Evolutionary conservation across 805 yeast species (phyloP).

Genomic region (Tetrapisispora taiwanensis): DNA sequence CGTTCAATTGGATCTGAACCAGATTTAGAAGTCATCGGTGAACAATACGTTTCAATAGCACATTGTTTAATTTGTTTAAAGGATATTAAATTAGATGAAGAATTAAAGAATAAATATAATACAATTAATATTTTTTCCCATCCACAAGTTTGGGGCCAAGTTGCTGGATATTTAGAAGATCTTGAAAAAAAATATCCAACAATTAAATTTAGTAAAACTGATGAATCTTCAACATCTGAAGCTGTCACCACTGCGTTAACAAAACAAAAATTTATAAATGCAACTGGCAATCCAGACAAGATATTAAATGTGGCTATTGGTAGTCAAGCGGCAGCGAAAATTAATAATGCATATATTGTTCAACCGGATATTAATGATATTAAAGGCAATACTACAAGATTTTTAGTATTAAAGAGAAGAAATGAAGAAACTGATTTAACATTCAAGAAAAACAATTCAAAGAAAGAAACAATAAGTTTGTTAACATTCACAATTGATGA

Average conservation of each 20-base stretch:
- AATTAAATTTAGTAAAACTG: conserved; percentile 39
- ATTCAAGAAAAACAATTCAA: background rate
- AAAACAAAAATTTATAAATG: conserved; percentile 14
- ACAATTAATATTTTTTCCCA: conserved; percentile 70
- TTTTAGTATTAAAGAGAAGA: conserved; percentile 50
- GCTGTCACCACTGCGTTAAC: conserved; percentile 61
- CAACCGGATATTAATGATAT: conserved; percentile 57
- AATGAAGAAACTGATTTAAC: background rate
- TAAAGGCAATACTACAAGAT: conserved; percentile 73
- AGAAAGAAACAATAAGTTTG: conserved; percentile 34
- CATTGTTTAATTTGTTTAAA: conserved; percentile 49
- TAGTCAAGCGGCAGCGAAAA: conserved; percentile 52
- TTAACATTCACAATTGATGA: conserved; percentile 58
- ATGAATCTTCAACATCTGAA: conserved; percentile 69
- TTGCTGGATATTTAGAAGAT: conserved; percentile 43
- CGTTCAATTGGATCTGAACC: conserved; percentile 18
- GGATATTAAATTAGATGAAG: conserved; percentile 31
- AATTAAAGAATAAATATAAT: conserved; percentile 13
- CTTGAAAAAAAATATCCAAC: conserved; percentile 25
- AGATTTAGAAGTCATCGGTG: conserved; percentile 51
- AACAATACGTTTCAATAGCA: conserved; percentile 71
- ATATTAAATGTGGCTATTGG: conserved; percentile 60
- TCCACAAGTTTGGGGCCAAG: conserved; percentile 98
- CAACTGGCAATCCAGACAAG: conserved; percentile 10
- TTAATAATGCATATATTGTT: conserved; percentile 48